Base-by-base conservation (phyloP, 371 early-diverging fungal genomes). In the Smittium mucronatum region DNA sequence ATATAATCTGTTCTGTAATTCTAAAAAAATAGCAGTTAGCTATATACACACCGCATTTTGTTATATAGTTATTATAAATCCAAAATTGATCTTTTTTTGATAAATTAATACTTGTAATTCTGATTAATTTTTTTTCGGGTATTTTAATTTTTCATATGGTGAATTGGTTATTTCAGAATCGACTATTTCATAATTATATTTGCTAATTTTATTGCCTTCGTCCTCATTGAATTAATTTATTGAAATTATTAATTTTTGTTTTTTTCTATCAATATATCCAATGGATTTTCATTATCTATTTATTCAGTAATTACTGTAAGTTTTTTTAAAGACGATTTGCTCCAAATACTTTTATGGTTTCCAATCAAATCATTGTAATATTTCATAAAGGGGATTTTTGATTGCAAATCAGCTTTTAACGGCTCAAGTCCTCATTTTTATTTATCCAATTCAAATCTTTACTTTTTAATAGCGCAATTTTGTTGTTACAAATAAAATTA, bases 401-500 rank as follows among this genome's bases (percentile, higher is more conserved):
- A 65, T 33, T 65, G 65, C 15, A 33, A 1, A 5, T 65, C 34
- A 65, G 34, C 34, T 5, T n/a, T n/a, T n/a, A 65, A 31, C 17
- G 34, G 34, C 2, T 34, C 65, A n/a, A n/a, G 36, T 5, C 65
- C 65, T 31, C 65, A 26, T 17, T 34, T 31, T 65, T 33, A 2
- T 33, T 33, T n/a, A 25, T n/a, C 32, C 26, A 25, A 32, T 65
- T 34, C 1, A 65, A 11, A 2, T 33, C 34, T 2, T 65, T n/a
- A n/a, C 26, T 65, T n/a, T 36, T 25, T 34, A 65, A 32, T 65
- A 26, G 32, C 34, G 65, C 32, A 32, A 32, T 65, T 34, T 33
- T 65, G n/a, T 25, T 36, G 36, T 65, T 65, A 26, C 65, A 65
- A 33, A 65, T 33, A 65, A 65, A 65, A 65, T 31, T 33, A 34